phyloP scores from a whole-genome alignment of 2,329 filamentous ascomycete genomes.

The Lachnellula subtilissima region DNA sequence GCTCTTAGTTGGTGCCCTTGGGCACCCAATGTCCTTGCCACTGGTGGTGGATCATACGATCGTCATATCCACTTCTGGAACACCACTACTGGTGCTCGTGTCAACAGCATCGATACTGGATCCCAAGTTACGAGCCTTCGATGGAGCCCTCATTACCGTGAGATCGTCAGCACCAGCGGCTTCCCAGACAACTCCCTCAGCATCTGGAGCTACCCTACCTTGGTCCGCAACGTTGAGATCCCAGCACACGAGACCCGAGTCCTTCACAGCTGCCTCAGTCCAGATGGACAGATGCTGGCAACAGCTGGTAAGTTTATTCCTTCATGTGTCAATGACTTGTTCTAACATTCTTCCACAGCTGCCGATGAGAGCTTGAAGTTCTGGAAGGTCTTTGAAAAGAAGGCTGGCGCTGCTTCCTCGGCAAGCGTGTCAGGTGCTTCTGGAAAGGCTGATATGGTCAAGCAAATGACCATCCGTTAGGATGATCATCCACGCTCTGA shows the following conservation, averaged over 20 bases:
- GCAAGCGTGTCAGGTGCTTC: slow-evolving; percentile 62
- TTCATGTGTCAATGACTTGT: slow-evolving; percentile 6
- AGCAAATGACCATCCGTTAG: slow-evolving; percentile 91
- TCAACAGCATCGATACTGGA: slow-evolving; percentile 98
- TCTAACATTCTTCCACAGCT: slow-evolving; percentile 44
- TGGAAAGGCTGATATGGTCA: slow-evolving; percentile 78
- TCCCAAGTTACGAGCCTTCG: slow-evolving; percentile 94
- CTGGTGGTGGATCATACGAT: slow-evolving; percentile 93
- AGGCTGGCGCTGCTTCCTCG: slow-evolving; percentile 67
- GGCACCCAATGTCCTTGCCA: slow-evolving; percentile 95
- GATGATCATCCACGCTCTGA: slow-evolving; percentile 21
- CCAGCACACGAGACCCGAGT: slow-evolving; percentile 96
- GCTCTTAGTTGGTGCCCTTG: slow-evolving; percentile 98
- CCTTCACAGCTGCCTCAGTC: slow-evolving; percentile 92
- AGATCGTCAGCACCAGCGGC: slow-evolving; percentile 94
- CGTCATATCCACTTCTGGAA: slow-evolving; percentile 99
- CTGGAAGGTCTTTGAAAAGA: slow-evolving; percentile 99
- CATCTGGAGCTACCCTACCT: slow-evolving; percentile 97
- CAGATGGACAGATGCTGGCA: slow-evolving; percentile 95
- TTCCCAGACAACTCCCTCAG: slow-evolving; percentile 99
- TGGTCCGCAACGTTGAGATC: slow-evolving; percentile 97
- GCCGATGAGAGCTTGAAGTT: slow-evolving; percentile 98
- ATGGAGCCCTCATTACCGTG: slow-evolving; percentile 95
- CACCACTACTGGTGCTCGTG: slow-evolving; percentile 91
- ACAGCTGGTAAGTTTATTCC: slow-evolving; percentile 63